Percentiles rank a stretch among this genome's conserved stretches.
Evolutionary conservation across 1,284 basidiomycete species (phyloP).

Genomic region (Irpex rosettiformis): DNA sequence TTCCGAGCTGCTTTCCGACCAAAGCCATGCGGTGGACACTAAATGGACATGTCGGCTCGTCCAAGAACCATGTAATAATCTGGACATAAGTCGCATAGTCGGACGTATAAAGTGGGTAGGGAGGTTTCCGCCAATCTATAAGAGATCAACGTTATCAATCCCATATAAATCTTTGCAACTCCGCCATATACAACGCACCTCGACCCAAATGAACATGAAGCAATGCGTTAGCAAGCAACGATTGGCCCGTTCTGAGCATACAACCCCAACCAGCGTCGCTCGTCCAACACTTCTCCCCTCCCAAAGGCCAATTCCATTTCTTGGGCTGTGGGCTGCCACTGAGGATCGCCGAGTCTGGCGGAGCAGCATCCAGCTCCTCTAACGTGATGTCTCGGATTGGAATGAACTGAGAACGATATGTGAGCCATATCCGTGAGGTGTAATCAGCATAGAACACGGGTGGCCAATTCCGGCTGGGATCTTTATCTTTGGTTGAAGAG

Average conservation of each 20-base stretch:
- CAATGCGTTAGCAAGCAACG: slow-evolving; percentile 86
- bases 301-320: slow-evolving; percentile 46
- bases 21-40: slow-evolving; percentile 96
- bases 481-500: slow-evolving; percentile 37
- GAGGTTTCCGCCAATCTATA: slow-evolving; percentile 80
- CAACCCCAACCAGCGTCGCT: slow-evolving; percentile 97
- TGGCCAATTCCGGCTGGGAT: slow-evolving; percentile 64
- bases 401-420: slow-evolving; percentile 87
- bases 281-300: slow-evolving; percentile 79
- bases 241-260: slow-evolving; percentile 95
- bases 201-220: slow-evolving; percentile 82
- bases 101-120: slow-evolving; percentile 51
- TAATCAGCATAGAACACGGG: slow-evolving; percentile 88
- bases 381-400: slow-evolving; percentile 74
- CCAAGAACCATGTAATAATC: slow-evolving; percentile 93
- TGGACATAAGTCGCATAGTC: slow-evolving; percentile 79
- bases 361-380: slow-evolving; percentile 43
- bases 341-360: slow-evolving; percentile 22
- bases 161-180: slow-evolving; percentile 7
- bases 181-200: slow-evolving; percentile 48
- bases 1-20: slow-evolving; percentile 92
- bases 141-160: slow-evolving; percentile 1
- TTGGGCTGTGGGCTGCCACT: slow-evolving; percentile 35
- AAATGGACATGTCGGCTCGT: slow-evolving; percentile 90
- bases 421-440: slow-evolving; percentile 84